Evolutionary conservation across 306 rosid species (phyloP).

Genomic region (Rubus parviflorus): DNA sequence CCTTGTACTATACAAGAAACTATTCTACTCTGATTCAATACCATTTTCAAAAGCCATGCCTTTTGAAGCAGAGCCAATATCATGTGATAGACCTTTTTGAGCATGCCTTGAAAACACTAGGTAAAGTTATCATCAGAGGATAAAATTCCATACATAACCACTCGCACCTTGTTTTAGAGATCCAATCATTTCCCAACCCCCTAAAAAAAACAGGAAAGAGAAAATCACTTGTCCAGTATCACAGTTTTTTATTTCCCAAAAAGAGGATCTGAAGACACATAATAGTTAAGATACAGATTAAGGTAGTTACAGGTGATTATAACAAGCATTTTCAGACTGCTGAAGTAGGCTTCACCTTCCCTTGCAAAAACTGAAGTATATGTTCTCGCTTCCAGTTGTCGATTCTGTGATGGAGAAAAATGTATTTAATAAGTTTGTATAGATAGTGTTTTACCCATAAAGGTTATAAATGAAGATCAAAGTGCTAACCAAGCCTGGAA

Average conservation of each 20-base stretch:
- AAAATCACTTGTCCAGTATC: neutral
- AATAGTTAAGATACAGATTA: conserved; percentile 1
- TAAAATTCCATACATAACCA: too few relatives aligned
- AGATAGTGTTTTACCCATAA: neutral
- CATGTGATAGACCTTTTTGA: too few relatives aligned
- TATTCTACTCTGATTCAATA: neutral
- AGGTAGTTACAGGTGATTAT: neutral
- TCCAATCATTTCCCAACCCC: too few relatives aligned
- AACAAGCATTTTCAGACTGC: conserved; percentile 41
- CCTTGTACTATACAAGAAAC: neutral
- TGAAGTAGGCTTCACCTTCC: conserved; percentile 63
- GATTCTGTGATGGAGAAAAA: conserved; percentile 45
- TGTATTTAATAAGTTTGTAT: neutral
- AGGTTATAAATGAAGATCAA: neutral
- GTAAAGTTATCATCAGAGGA: too few relatives aligned
- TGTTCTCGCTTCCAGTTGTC: conserved; percentile 99
- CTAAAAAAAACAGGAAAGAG: too few relatives aligned
- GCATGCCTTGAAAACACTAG: too few relatives aligned
- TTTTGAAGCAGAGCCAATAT: too few relatives aligned
- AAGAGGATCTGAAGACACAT: neutral
- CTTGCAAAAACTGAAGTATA: conserved; percentile 75
- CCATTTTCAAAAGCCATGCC: too few relatives aligned
- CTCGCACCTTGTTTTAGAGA: too few relatives aligned
- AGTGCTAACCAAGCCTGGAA: neutral
- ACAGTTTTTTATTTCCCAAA: neutral